phyloP scores from a whole-genome alignment of 805 yeast species.

The Ogataea thermomethanolica region DNA sequence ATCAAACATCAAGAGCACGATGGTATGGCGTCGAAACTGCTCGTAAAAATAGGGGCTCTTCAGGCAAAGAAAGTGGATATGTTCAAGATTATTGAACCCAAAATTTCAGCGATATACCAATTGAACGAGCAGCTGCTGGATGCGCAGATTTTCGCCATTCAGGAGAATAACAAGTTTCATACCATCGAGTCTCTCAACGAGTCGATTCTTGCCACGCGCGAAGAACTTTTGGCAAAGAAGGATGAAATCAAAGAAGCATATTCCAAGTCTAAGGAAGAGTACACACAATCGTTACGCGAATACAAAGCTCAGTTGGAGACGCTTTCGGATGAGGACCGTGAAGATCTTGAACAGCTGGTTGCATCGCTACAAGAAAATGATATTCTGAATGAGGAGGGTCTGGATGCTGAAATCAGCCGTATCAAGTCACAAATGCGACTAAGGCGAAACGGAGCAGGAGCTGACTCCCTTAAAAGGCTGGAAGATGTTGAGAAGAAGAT shows the following conservation, averaged over 20 bases:
- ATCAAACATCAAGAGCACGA: slow-evolving; percentile 14
- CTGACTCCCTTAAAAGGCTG: slow-evolving; percentile 27
- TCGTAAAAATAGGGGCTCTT: slow-evolving; percentile 13
- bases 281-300: slow-evolving; percentile 21
- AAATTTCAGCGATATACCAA: slow-evolving; percentile 23
- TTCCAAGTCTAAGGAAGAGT: slow-evolving; percentile 21
- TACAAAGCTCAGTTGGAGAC: slow-evolving; percentile 35
- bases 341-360: slow-evolving; percentile 38
- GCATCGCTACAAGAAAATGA: slow-evolving; percentile 32
- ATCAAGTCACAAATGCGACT: slow-evolving; percentile 40
- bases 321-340: slow-evolving; percentile 38
- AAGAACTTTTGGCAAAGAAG: slow-evolving; percentile 20
- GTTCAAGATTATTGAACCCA: slow-evolving; percentile 9
- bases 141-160: slow-evolving; percentile 28
- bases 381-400: slow-evolving; percentile 34
- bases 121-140: slow-evolving; percentile 27
- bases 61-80: slow-evolving; percentile 15
- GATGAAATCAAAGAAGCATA: slow-evolving; percentile 13
- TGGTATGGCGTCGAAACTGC: slow-evolving; percentile 14
- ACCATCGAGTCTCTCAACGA: slow-evolving; percentile 25
- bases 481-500: slow-evolving; percentile 40
- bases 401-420: slow-evolving; percentile 38
- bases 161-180: slow-evolving; percentile 36
- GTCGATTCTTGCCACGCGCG: slow-evolving; percentile 30
- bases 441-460: slow-evolving; percentile 27